Evolutionary conservation across 1,284 basidiomycete species (phyloP).

Genomic region (Trichosporon faecale): DNA sequence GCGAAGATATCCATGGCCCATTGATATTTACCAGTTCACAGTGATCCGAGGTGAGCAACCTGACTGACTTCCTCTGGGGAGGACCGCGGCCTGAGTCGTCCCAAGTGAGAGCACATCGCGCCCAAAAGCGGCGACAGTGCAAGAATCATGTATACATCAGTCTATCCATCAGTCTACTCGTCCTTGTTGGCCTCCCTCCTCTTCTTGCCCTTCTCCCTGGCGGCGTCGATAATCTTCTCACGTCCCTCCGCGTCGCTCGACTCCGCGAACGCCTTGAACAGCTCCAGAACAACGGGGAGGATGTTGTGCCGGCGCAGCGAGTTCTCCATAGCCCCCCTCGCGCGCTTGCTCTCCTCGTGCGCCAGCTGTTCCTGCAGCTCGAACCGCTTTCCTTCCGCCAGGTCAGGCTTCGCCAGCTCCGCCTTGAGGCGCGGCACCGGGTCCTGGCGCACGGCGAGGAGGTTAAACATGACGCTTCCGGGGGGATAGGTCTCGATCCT

Average conservation of each 20-base stretch:
- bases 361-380: conserved; percentile 62
- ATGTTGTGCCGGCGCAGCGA: conserved; percentile 60
- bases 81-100: too few species aligned
- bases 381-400: conserved; percentile 55
- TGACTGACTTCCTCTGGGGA: too few species aligned
- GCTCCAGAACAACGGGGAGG: conserved; percentile 35
- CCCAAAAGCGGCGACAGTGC: too few species aligned
- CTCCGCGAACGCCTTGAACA: conserved; percentile 31
- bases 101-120: too few species aligned
- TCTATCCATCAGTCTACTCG: neutral
- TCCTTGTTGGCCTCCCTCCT: neutral
- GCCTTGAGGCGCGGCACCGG: conserved; percentile 65
- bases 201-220: neutral
- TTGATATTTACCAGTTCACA: too few species aligned
- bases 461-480: conserved; percentile 85
- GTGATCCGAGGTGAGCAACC: too few species aligned
- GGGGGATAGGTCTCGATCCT: conserved; percentile 82
- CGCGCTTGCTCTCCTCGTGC: conserved; percentile 72
- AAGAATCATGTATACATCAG: neutral
- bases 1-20: too few species aligned
- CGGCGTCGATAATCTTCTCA: neutral
- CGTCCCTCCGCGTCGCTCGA: neutral
- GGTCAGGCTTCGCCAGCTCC: conserved; percentile 57
- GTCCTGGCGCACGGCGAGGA: conserved; percentile 77
- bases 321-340: conserved; percentile 60